phyloP scores from a whole-genome alignment of 495 filamentous ascomycete species.

The Penicillium soppii region DNA sequence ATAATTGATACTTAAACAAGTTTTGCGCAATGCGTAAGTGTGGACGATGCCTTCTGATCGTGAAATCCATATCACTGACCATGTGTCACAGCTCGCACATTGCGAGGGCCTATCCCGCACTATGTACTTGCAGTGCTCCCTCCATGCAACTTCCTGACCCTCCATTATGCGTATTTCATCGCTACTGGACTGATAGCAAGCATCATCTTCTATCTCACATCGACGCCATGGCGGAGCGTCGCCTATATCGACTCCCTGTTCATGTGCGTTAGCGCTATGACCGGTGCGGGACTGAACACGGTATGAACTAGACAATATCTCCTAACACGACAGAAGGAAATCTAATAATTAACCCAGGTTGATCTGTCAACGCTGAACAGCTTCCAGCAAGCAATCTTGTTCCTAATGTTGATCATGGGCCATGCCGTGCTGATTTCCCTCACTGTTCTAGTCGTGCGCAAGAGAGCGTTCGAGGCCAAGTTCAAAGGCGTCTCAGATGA shows the following conservation, averaged over 20 bases:
- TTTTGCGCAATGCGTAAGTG: too few species aligned
- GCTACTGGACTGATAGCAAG: conserved; percentile 60
- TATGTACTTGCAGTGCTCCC: conserved; percentile 33
- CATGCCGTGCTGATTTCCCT: conserved; percentile 52
- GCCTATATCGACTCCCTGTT: conserved; percentile 76
- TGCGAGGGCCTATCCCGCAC: conserved; percentile 20
- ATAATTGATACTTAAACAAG: too few species aligned
- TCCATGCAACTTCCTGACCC: conserved; percentile 71
- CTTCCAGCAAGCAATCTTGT: conserved; percentile 76
- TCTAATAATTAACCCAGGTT: conserved; percentile 32
- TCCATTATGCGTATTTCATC: conserved; percentile 80
- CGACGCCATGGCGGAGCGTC: conserved; percentile 60
- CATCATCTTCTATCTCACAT: conserved; percentile 71
- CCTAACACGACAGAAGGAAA: background rate
- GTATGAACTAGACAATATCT: conserved; percentile 34
- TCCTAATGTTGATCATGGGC: conserved; percentile 69
- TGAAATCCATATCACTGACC: too few species aligned
- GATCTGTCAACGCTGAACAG: conserved; percentile 70
- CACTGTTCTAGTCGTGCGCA: conserved; percentile 55
- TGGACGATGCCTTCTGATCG: too few species aligned
- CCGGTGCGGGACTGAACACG: conserved; percentile 72
- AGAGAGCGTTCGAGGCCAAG: conserved; percentile 67
- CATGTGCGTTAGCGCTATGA: conserved; percentile 76
- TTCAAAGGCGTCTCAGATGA: conserved; percentile 59
- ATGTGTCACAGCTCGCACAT: conserved; percentile 17